Conservation (phyloP, 768 basidiomycete species). For the Sporobolomyces roseus region DNA sequence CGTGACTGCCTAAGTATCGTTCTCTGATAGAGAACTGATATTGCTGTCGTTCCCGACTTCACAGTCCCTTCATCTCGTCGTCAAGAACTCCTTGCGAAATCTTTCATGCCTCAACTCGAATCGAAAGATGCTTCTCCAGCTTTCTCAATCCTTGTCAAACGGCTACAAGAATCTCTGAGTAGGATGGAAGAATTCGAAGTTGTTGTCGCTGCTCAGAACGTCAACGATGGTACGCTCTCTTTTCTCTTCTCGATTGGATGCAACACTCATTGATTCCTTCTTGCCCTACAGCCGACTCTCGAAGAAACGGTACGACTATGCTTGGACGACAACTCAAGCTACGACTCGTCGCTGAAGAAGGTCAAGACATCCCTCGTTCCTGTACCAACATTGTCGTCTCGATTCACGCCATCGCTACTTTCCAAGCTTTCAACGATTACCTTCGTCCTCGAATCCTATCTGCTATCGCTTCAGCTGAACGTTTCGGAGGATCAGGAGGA, state of each 20-base stretch:
- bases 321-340: conserved; percentile 89
- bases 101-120: conserved; percentile 61
- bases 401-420: conserved; percentile 96
- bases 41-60: too few relatives aligned
- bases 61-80: conserved; percentile 64
- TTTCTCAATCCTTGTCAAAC: conserved; percentile 80
- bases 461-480: conserved; percentile 42
- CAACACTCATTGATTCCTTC: too few relatives aligned
- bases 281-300: conserved; percentile 62
- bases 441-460: conserved; percentile 83
- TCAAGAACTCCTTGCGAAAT: conserved; percentile 72
- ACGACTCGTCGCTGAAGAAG: conserved; percentile 81
- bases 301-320: conserved; percentile 73
- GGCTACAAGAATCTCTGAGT: conserved; percentile 90
- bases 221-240: conserved; percentile 58
- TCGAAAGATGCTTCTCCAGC: conserved; percentile 58
- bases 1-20: neutral
- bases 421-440: conserved; percentile 95
- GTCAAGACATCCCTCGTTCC: conserved; percentile 79
- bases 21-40: neutral
- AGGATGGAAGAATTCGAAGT: conserved; percentile 95
- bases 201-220: conserved; percentile 56
- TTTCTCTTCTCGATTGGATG: neutral
- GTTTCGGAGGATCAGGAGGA: conserved; percentile 27
- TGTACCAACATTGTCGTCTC: conserved; percentile 80